phyloP scores from a whole-genome alignment of 2,329 filamentous ascomycete species.

The Cytospora piceae region DNA sequence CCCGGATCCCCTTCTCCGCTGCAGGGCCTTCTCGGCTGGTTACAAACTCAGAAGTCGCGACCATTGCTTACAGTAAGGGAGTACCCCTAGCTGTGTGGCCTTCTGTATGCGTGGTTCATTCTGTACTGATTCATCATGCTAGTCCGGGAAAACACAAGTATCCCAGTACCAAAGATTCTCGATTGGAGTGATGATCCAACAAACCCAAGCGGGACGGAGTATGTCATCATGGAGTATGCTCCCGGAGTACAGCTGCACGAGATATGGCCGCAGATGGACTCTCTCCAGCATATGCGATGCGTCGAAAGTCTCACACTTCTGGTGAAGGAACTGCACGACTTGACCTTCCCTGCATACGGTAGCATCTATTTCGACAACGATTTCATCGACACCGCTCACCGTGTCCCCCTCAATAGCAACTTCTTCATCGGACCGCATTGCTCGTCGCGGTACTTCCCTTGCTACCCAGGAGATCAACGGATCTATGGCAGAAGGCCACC shows the following conservation, averaged over 20 bases:
- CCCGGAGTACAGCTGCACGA: slow-evolving; percentile 2
- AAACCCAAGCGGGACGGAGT: background rate
- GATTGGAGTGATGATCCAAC: slow-evolving; percentile 3
- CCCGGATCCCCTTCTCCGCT: background rate
- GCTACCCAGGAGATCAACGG: background rate
- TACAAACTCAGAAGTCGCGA: slow-evolving; percentile 10
- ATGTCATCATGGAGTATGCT: slow-evolving; percentile 6
- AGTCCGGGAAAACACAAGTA: slow-evolving; percentile 8
- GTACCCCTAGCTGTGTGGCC: too few species aligned
- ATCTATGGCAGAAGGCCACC: background rate
- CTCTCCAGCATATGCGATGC: slow-evolving; percentile 1
- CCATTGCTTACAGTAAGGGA: slow-evolving; percentile 6
- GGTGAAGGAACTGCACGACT: slow-evolving; percentile 3
- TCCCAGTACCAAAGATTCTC: slow-evolving; percentile 4
- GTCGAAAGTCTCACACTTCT: background rate
- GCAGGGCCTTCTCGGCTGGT: background rate
- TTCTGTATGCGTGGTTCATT: too few species aligned
- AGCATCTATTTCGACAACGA: slow-evolving; percentile 6
- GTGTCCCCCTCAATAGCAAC: background rate
- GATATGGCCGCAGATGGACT: background rate
- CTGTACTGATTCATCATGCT: too few species aligned
- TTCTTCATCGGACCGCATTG: slow-evolving; percentile 5
- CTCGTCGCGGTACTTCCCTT: background rate
- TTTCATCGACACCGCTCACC: background rate
- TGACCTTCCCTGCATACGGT: slow-evolving; percentile 7